These are phyloP conservation scores for Pseudogymnoascus sp. DNA, from an alignment of 2,329 filamentous ascomycete genomes.

Conservation along the genomic window DNA sequence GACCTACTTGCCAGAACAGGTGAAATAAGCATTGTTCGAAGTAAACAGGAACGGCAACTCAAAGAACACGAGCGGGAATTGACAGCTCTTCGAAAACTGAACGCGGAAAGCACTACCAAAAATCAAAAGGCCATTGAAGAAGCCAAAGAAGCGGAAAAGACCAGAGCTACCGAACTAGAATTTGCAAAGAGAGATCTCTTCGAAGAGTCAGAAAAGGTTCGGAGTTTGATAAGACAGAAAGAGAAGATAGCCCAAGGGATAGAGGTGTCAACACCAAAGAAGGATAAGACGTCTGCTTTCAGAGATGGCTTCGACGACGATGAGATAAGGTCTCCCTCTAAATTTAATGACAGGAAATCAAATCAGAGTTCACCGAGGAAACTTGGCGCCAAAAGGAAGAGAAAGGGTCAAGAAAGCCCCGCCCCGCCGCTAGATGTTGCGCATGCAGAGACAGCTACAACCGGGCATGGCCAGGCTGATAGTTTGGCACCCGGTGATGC, in stretches of 20 bases:
- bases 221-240: conserved; percentile 36
- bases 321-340: conserved; percentile 45
- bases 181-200: conserved; percentile 66
- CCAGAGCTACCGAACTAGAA: conserved; percentile 59
- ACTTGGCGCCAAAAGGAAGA: conserved; percentile 51
- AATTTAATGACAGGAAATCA: conserved; percentile 27
- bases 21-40: conserved; percentile 67
- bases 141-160: conserved; percentile 57
- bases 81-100: conserved; percentile 51
- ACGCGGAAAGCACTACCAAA: conserved; percentile 55
- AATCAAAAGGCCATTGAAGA: conserved; percentile 57
- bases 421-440: neutral
- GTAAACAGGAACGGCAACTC: conserved; percentile 55
- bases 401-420: conserved; percentile 19
- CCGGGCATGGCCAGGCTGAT: conserved; percentile 11
- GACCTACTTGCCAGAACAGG: conserved; percentile 58
- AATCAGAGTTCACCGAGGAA: conserved; percentile 52
- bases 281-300: conserved; percentile 49
- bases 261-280: conserved; percentile 50
- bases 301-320: conserved; percentile 67
- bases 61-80: conserved; percentile 58
- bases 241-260: conserved; percentile 34
- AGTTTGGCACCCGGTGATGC: conserved; percentile 24
- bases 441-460: neutral
- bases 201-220: conserved; percentile 43